Base-by-base conservation (phyloP, 1,284 basidiomycete genomes). In the Coniferiporia sulphurascens region DNA sequence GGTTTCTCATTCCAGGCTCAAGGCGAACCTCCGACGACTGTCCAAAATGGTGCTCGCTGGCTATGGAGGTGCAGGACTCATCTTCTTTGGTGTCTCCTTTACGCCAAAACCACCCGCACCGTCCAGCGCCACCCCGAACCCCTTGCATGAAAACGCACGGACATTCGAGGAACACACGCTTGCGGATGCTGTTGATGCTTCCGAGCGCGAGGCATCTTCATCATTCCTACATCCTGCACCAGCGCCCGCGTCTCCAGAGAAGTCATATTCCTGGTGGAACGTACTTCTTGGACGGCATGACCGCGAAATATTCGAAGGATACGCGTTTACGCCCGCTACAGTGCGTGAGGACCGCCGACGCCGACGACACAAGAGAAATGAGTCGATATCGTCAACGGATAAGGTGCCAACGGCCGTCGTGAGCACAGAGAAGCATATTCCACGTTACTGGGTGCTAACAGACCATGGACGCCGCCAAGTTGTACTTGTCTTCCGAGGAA, bases 41-140 rank as follows among this genome's bases (percentile, higher is more conserved):
- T 90, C 89, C 4, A 90, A 90, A 70, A 81, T 91, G 73, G 87
- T 89, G 1, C 74, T 91, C 3, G 89, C 86, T 0, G 88, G 88
- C 0, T 91, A 91, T 65, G 89, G 89, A 8, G 89, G 89, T 6
- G 85, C 88, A 1, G 86, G 83, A 54, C 76, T 91, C 13, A 71
- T 90, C 19, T 91, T 91, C 72, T 91, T 91, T 63, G 89, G 89
- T 13, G 78, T 89, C 1, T 80, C 82, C 0, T 79, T 81, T 0
- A 63, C 64, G 0, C 70, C 70, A 1, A 61, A 72, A 38, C 66
- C 66, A n/a, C 66, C 62, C 15, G 60, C 65, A 54, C 65, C 71
- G 41, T 65, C 72, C 6, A 55, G 58, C 21, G 62, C 67, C 59
- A 69, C 65, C 59, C 70, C 62, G 46, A 68, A 58, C 62, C 70